Base-by-base conservation (phyloP, 2,329 filamentous ascomycete genomes). In the Fusarium abutilonis region DNA sequence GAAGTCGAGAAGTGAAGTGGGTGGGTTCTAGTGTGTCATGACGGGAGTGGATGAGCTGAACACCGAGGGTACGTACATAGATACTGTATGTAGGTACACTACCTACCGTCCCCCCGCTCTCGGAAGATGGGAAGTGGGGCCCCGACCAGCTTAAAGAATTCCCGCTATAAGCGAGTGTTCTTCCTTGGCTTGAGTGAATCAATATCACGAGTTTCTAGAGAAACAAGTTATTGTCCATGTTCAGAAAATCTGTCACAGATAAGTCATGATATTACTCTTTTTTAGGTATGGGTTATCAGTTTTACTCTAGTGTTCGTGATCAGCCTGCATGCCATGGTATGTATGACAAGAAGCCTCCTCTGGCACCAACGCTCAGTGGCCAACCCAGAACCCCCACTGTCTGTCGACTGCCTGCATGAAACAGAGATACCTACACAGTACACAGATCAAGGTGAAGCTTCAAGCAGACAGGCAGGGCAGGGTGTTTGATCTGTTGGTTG, bases 61-160 rank as follows among this genome's bases (percentile, higher is more conserved):
- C 19, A 50, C 28, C n/a, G n/a, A 39, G 54, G 23, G 59, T 68
- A 69, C 66, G 67, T 69, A 69, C 46, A 19, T 40, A 26, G 21
- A 35, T 40, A 19, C 19, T 19, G 19, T n/a, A n/a, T n/a, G n/a
- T n/a, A n/a, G n/a, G n/a, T n/a, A n/a, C n/a, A n/a, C n/a, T n/a
- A n/a, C n/a, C n/a, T n/a, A n/a, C n/a, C n/a, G 40, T 41, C 36
- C 42, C 42, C 38, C 38, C 56, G 48, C 29, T 23, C 28, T 49
- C 56, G 56, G 56, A 44, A 60, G 31, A 39, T 43, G 49, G 56
- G 56, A 39, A 60, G 56, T 60, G 56, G 56, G 55, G 56, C 48
- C 56, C 48, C 56, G 56, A 23, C 49, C 40, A 32, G 38, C 15
- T 36, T 23, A 19, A 19, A 40, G 36, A 42, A 55, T 28, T 48